Percentiles rank a stretch among this genome's conserved stretches.
Conservation (phyloP, 176 grass and related monocot species). For the Rhynchospora tenuis region DNA sequence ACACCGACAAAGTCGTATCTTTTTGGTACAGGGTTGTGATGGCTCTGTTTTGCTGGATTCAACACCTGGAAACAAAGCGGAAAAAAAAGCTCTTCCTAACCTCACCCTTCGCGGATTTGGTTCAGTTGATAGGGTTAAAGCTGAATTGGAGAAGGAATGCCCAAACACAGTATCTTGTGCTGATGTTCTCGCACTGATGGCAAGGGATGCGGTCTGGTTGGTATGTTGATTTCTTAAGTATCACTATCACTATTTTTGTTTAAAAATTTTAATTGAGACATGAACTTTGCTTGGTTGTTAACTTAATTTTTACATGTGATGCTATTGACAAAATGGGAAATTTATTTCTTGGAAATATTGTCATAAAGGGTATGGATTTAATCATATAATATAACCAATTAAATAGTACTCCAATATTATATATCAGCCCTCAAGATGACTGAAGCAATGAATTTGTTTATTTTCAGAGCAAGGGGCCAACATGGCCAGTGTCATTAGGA, state of each 20-base stretch:
- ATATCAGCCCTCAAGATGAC: too few relatives aligned
- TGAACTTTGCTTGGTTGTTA: too few relatives aligned
- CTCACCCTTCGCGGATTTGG: constrained; percentile 47
- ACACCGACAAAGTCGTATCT: neutral
- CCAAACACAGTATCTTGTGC: constrained; percentile 55
- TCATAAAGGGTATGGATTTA: too few relatives aligned
- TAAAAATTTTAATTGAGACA: too few relatives aligned
- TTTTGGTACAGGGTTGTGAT: constrained; percentile 21
- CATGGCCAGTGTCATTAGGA: constrained; percentile 25
- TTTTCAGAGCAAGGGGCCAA: constrained; percentile 28
- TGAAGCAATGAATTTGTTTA: neutral
- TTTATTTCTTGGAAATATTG: too few relatives aligned
- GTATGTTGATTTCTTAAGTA: neutral
- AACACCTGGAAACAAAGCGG: constrained; percentile 29
- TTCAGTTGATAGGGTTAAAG: constrained; percentile 48
- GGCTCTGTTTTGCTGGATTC: constrained; percentile 60
- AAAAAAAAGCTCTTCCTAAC: constrained; percentile 73
- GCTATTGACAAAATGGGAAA: too few relatives aligned
- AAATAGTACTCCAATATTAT: too few relatives aligned
- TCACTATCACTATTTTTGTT: too few relatives aligned
- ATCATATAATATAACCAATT: too few relatives aligned
- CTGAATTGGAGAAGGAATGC: constrained; percentile 43
- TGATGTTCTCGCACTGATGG: constrained; percentile 46
- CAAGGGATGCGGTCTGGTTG: constrained; percentile 44
- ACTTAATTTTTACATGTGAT: too few relatives aligned